Base-by-base conservation (phyloP, 2,329 filamentous ascomycete genomes). In the Phialophora chinensis region DNA sequence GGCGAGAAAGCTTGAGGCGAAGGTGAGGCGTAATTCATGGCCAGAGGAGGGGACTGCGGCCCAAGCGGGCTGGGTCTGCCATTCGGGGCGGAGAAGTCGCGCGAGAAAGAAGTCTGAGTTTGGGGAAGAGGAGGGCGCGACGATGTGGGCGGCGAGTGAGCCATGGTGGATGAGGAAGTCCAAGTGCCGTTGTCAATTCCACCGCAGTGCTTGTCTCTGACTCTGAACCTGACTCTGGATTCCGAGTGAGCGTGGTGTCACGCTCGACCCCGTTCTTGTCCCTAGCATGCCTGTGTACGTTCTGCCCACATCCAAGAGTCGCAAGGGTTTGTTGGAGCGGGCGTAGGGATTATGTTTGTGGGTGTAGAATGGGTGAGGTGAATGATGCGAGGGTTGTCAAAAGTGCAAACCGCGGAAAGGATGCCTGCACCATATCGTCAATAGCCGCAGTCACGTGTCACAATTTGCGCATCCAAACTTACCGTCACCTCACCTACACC, bases 1-100 rank as follows among this genome's bases (percentile, higher is more conserved):
- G 69, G 88, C 27, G 89, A 89, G 27, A 88, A 84, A 42, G 85
- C 84, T 57, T 84, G 84, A 65, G 86, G 88, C 33, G 86, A 84
- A 71, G 87, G 87, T 68, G 88, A 89, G 77, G 87, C 91, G 62
- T 83, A 72, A 44, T 47, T 61, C 62, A 71, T 62, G 29, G 50
- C 52, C 23, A 63, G 53, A n/a, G 54, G 62, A 49, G 72, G 71
- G 35, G 71, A 71, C 59, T 72, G 71, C 60, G 70, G 67, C 8
- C 68, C 69, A 49, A 71, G 62, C 29, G 69, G 66, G 49, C 60
- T 69, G n/a, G 68, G 68, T 66, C 71, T 55, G 33, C 63, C 69
- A 62, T 70, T 69, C 23, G 69, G 38, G 47, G 62, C 58, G 8
- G 56, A 38, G 60, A 68, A 71, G 35, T 69, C 69, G 65, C 66